Evolutionary conservation across 2,329 filamentous ascomycete genomes (phyloP).

Genomic region (Didymella lethalis): DNA sequence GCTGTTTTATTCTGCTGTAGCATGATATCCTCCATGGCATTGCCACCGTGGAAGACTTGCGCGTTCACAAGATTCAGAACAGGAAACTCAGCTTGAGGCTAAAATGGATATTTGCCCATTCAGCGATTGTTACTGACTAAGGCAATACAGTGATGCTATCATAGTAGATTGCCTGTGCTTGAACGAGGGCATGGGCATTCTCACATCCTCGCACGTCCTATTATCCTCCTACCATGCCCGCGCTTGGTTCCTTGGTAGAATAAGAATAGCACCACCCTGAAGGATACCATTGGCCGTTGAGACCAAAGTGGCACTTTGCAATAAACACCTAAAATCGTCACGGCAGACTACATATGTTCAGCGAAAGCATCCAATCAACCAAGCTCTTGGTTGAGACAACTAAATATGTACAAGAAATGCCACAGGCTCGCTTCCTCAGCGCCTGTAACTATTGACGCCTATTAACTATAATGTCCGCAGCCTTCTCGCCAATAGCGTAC

Average conservation of each 20-base stretch:
- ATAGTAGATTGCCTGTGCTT: neutral
- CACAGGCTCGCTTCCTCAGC: neutral
- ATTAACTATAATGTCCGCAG: slow-evolving; percentile 43
- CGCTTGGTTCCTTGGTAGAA: no score
- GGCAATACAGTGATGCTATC: neutral
- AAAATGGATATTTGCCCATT: neutral
- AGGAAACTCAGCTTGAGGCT: neutral
- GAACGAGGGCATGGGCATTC: neutral
- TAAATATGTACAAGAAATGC: neutral
- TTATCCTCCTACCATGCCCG: neutral
- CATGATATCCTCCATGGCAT: neutral
- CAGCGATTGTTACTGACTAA: neutral
- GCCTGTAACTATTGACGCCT: slow-evolving; percentile 9
- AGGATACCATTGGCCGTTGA: neutral
- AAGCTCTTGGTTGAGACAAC: neutral
- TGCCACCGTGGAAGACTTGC: neutral
- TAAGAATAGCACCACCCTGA: neutral
- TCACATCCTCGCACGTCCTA: neutral
- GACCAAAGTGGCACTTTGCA: neutral
- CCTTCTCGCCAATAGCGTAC: slow-evolving; percentile 48
- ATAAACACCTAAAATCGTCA: neutral
- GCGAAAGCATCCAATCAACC: neutral
- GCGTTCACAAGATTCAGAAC: neutral
- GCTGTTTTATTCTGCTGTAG: slow-evolving; percentile 16
- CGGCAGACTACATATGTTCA: neutral